Percentiles rank a stretch among this genome's conserved stretches.
Conservation (phyloP, 2,329 filamentous ascomycete species). For the Lasiodiplodia citricola region DNA sequence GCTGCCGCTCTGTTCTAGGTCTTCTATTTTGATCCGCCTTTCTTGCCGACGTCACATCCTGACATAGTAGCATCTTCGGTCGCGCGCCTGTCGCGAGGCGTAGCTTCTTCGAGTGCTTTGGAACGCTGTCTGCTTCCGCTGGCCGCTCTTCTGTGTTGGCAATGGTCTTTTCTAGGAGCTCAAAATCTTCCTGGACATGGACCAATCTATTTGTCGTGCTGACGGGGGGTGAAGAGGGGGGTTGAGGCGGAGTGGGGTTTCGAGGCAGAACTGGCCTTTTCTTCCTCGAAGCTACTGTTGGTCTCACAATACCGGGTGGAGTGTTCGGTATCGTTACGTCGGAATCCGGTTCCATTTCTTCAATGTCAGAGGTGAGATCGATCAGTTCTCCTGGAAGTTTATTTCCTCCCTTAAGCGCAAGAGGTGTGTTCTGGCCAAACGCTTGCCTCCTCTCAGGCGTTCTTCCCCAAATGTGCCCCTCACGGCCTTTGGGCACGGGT, state of each 20-base stretch:
- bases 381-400: constrained; percentile 2
- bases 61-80: constrained; percentile 51
- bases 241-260: constrained; percentile 36
- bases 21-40: constrained; percentile 2
- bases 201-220: constrained; percentile 44
- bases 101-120: constrained; percentile 42
- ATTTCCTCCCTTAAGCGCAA: neutral
- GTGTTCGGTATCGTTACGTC: constrained; percentile 24
- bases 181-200: constrained; percentile 35
- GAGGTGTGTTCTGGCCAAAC: neutral
- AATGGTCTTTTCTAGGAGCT: constrained; percentile 20
- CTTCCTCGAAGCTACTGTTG: neutral
- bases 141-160: constrained; percentile 23
- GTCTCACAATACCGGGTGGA: neutral
- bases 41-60: constrained; percentile 37
- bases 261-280: neutral
- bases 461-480: neutral
- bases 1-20: neutral
- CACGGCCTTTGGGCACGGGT: constrained; percentile 3
- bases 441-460: neutral
- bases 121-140: constrained; percentile 12
- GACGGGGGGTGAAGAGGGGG: constrained; percentile 44
- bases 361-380: constrained; percentile 21
- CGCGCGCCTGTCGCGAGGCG: constrained; percentile 46
- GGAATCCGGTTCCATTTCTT: constrained; percentile 5